phyloP scores from a whole-genome alignment of 1,284 basidiomycete genomes.

The Cerrena zonata region DNA sequence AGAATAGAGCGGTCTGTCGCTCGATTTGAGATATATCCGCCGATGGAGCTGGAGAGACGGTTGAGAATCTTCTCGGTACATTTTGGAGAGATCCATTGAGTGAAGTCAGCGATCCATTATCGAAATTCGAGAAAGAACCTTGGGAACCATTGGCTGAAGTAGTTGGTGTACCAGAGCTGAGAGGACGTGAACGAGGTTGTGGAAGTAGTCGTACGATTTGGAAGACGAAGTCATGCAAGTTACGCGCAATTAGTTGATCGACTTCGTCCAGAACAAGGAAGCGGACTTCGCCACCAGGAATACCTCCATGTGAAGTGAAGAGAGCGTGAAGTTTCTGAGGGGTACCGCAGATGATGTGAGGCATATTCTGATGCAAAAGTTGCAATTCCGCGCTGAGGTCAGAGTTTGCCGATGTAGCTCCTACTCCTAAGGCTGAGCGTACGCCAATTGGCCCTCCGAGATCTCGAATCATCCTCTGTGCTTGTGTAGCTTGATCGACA shows the following conservation, averaged over 20 bases:
- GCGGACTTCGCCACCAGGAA: slow-evolving; percentile 77
- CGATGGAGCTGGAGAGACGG: slow-evolving; percentile 42
- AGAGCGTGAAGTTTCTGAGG: slow-evolving; percentile 93
- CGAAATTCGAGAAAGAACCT: slow-evolving; percentile 47
- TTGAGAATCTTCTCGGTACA: slow-evolving; percentile 54
- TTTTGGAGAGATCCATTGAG: slow-evolving; percentile 47
- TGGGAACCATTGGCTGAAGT: slow-evolving; percentile 29
- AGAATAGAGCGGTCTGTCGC: slow-evolving; percentile 93
- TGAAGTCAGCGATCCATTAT: slow-evolving; percentile 37
- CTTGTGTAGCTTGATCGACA: slow-evolving; percentile 96
- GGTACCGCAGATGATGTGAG: slow-evolving; percentile 93
- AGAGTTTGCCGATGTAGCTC: slow-evolving; percentile 55
- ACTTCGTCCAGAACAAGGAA: slow-evolving; percentile 95
- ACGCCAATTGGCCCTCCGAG: slow-evolving; percentile 88
- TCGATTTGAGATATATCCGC: slow-evolving; percentile 40
- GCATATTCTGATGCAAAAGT: slow-evolving; percentile 81
- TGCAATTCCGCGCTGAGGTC: slow-evolving; percentile 77
- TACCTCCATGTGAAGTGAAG: slow-evolving; percentile 74
- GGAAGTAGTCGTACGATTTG: slow-evolving; percentile 88
- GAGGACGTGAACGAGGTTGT: slow-evolving; percentile 68
- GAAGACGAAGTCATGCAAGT: slow-evolving; percentile 91
- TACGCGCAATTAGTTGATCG: slow-evolving; percentile 94
- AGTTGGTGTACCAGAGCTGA: slow-evolving; percentile 37
- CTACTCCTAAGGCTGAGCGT: slow-evolving; percentile 81
- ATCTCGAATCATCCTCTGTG: slow-evolving; percentile 93